Evolutionary conservation across 139 green algal genomes (phyloP), one percentile per base, ranked within the genome.

Genomic region (Coelastrella sp.): DNA sequence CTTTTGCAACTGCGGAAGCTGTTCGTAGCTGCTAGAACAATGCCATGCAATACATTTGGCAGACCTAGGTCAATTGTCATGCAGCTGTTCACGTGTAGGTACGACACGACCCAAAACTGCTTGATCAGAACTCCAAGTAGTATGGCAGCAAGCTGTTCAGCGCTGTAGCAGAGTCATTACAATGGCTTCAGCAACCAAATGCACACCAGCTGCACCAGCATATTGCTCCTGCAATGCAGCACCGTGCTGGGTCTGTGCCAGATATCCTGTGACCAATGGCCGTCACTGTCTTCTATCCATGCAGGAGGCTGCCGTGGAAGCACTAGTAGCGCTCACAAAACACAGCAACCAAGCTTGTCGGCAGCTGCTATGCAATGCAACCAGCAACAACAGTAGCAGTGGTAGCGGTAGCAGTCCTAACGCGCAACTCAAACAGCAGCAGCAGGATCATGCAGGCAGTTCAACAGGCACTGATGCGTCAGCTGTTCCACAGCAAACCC

Each of bases 251-350:
- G 32, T 47, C 32, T 47, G 32, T 47, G 32, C 32, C 32, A 47
- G 32, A 47, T 47, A 2, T 47, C 32, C 32, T 47, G 32, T 47
- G 32, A 2, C 32, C 1, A 47, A 47, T 1, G 32, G 32, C 1
- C 0, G 0, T 47, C 32, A 47, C 32, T 47, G 32, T 47, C 2
- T 71, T 14, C 16, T 4, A 20, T 71, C 23, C 23, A 71, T 81
- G 54, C 73, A 90, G 61, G 75, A 91, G 56, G 57, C 87, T 22
- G 87, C 77, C 0, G 32, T 86, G 17, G 87, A 86, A 64, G 76
- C 73, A 5, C 56, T 91, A 10, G 77, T 56, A 32, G 77, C 87
- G 7, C 23, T 91, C 7, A 71, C 65, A 32, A 7, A 59, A n/a
- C 20, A 85, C 60, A 90, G 75, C 75, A n/a, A 32, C 2, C 20